Percentiles rank a stretch among this genome's conserved stretches.
These are phyloP conservation scores for Alternaria sp. DNA, from an alignment of 2,329 filamentous ascomycete genomes.

Conservation along the genomic window DNA sequence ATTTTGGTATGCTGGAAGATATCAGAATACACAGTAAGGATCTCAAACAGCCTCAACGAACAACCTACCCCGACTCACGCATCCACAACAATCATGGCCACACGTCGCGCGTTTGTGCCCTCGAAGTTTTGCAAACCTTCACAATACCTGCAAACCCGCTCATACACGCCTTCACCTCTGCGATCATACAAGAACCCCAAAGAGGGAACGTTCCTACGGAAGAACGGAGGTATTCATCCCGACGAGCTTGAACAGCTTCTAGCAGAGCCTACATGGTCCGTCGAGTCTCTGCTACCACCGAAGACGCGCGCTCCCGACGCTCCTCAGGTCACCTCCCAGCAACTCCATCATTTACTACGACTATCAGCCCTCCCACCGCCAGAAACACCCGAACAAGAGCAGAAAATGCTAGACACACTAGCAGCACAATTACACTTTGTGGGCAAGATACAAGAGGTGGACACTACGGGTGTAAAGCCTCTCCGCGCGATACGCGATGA, in stretches of 20 bases:
- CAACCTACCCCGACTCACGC: not conserved
- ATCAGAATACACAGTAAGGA: not conserved
- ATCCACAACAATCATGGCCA: slow-evolving; percentile 25
- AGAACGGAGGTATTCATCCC: slow-evolving; percentile 29
- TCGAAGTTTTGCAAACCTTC: slow-evolving; percentile 11
- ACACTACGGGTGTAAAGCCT: slow-evolving; percentile 76
- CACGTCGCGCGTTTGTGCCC: slow-evolving; percentile 19
- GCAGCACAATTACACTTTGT: slow-evolving; percentile 89
- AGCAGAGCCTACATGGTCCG: slow-evolving; percentile 81
- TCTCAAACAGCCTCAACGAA: not conserved
- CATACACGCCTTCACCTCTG: slow-evolving; percentile 16
- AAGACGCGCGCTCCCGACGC: slow-evolving; percentile 39
- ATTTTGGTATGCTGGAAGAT: not conserved
- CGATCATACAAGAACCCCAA: not conserved
- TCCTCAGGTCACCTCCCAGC: slow-evolving; percentile 66
- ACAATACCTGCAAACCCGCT: slow-evolving; percentile 13
- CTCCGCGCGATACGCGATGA: slow-evolving; percentile 84
- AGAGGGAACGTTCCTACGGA: not conserved
- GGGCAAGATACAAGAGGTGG: slow-evolving; percentile 79
- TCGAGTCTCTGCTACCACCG: slow-evolving; percentile 73
- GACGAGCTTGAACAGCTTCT: slow-evolving; percentile 58
- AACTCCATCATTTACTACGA: slow-evolving; percentile 84
- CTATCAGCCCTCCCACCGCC: slow-evolving; percentile 87
- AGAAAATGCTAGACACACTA: slow-evolving; percentile 75
- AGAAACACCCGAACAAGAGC: slow-evolving; percentile 67